phyloP scores from a whole-genome alignment of 1,139 yeast genomes.

The Sugiyamaella grinbergsii region DNA sequence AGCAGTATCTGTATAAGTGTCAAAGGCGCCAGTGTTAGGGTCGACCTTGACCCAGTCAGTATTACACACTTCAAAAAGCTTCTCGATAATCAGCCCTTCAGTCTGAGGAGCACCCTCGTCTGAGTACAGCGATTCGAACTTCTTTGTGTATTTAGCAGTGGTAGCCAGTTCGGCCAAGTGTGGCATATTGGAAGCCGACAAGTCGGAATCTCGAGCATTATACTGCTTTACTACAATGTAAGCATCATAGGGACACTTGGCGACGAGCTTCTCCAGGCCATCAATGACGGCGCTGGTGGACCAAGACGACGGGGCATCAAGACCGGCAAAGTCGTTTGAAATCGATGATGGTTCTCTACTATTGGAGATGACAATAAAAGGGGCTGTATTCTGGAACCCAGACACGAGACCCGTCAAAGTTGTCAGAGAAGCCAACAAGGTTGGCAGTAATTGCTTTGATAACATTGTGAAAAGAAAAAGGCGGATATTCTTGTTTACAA shows the following conservation, averaged over 20 bases:
- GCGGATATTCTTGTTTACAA: no score
- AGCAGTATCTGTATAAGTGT: slow-evolving; percentile 35
- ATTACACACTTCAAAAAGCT: slow-evolving; percentile 31
- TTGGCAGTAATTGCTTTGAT: background rate
- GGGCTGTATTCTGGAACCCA: slow-evolving; percentile 30
- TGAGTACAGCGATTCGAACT: slow-evolving; percentile 11
- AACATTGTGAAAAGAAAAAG: no score
- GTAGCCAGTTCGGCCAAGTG: slow-evolving; percentile 14
- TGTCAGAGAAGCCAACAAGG: background rate
- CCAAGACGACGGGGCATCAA: slow-evolving; percentile 11
- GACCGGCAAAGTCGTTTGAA: slow-evolving; percentile 9
- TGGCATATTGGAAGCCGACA: slow-evolving; percentile 27
- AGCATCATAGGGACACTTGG: slow-evolving; percentile 42
- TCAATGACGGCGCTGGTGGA: slow-evolving; percentile 24
- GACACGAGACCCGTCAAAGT: slow-evolving; percentile 8
- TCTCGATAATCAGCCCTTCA: slow-evolving; percentile 1
- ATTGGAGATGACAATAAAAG: slow-evolving; percentile 29
- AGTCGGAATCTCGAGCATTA: slow-evolving; percentile 40
- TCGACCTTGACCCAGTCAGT: slow-evolving; percentile 37
- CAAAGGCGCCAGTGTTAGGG: slow-evolving; percentile 33
- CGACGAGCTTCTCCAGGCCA: slow-evolving; percentile 30
- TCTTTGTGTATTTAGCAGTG: slow-evolving; percentile 13
- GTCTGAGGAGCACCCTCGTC: background rate
- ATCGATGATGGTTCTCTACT: slow-evolving; percentile 9
- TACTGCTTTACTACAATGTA: slow-evolving; percentile 45